Evolutionary conservation across 2,329 filamentous ascomycete species (phyloP).

Genomic region (Seiridium unicorne): DNA sequence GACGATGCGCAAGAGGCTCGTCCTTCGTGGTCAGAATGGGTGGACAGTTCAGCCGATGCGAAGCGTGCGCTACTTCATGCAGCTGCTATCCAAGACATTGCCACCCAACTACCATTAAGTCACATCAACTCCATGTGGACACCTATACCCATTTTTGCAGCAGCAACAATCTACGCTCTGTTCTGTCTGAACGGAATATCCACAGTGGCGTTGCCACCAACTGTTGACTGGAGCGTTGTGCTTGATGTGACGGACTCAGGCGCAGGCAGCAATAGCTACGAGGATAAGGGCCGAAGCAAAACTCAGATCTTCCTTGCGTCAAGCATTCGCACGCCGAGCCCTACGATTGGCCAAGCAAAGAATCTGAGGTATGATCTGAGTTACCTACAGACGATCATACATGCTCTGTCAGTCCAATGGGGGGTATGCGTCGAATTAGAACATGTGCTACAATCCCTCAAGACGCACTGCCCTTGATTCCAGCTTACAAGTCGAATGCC

Average conservation of each 20-base stretch:
- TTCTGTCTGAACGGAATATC: conserved; percentile 2
- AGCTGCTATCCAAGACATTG: conserved; percentile 2
- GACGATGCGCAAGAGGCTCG: background rate
- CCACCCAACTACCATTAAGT: background rate
- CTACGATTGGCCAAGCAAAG: background rate
- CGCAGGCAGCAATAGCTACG: background rate
- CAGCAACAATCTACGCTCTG: background rate
- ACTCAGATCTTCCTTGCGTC: conserved; percentile 1
- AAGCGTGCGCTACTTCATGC: conserved; percentile 6
- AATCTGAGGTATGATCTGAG: conserved; percentile 1
- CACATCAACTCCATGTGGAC: conserved; percentile 6
- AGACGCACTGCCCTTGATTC: background rate
- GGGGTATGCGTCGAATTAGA: conserved; percentile 3
- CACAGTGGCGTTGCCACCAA: background rate
- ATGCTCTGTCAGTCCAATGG: conserved; percentile 5
- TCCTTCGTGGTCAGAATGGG: background rate
- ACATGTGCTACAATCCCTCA: background rate
- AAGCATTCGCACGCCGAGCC: background rate
- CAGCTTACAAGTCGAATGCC: too few relatives aligned
- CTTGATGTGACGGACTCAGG: background rate
- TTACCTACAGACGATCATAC: conserved; percentile 2
- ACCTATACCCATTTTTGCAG: conserved; percentile 4
- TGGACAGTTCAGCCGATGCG: background rate
- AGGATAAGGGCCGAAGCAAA: background rate
- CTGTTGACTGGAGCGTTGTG: conserved; percentile 1